Base-by-base conservation (phyloP, 1,139 yeast genomes). In the Meyerozyma smithsonii region DNA sequence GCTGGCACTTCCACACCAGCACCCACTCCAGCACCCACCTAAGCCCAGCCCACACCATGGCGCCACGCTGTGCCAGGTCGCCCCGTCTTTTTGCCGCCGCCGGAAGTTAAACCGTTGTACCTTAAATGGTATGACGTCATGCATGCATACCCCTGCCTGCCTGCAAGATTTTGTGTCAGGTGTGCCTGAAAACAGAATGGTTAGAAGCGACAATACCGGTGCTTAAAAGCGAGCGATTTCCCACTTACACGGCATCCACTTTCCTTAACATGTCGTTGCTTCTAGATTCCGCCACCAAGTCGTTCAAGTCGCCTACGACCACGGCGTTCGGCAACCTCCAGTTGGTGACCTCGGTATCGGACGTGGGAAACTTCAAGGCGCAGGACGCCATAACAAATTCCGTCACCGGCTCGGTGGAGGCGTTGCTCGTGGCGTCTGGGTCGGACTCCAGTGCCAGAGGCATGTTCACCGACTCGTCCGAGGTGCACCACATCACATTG, bases 131-230 rank as follows among this genome's bases (percentile, higher is more conserved):
- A 23, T 30, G 34, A 30, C 34, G 34, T 30, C 34, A 30, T 6
- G 5, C 15, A 16, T 30, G 34, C 34, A 30, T 30, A 18, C 34
- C 34, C 34, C 34, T 30, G 20, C 21, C 30, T n/a, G n/a, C n/a
- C 21, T 30, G 34, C 21, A 16, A 4, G 21, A 18, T 18, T 15
- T 18, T 30, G 34, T 14, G 21, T 30, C 12, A 30, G 17, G 4
- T 26, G 30, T 26, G 17, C 30, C 30, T 26, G 30, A 26, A 26
- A 26, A 26, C 17, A 26, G 15, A 26, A 26, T 26, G 17, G 30
- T 6, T 20, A 8, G 6, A 20, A 7, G 8, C 24, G 24, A 20
- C 8, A 8, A 20, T 20, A 20, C 8, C 6, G 24, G 8, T 7
- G 7, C 7, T 26, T 26, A 26, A 26, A 26, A 26, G 30, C 15